Evolutionary conservation across 1,284 basidiomycete species (phyloP).

Genomic region (Puccinia coronata): DNA sequence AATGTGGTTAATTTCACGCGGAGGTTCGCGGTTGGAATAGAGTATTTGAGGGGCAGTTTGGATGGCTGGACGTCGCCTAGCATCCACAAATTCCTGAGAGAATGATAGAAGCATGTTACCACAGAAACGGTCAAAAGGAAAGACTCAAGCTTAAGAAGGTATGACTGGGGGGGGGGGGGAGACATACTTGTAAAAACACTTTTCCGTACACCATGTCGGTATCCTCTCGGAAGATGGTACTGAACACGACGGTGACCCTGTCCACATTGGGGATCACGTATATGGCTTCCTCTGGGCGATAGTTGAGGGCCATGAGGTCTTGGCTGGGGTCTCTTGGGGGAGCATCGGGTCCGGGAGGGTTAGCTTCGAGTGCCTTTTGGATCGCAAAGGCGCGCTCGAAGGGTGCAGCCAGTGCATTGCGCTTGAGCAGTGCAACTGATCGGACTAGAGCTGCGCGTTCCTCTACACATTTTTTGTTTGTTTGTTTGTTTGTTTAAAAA

Average conservation of each 20-base stretch:
- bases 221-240: conserved; percentile 94
- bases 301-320: conserved; percentile 88
- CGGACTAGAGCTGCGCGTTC: conserved; percentile 75
- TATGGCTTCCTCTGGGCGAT: conserved; percentile 89
- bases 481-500: background rate
- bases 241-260: conserved; percentile 97
- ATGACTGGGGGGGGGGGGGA: no score
- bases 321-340: conserved; percentile 64
- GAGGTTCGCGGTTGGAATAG: conserved; percentile 94
- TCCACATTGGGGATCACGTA: conserved; percentile 90
- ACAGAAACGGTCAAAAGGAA: no score
- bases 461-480: conserved; percentile 63
- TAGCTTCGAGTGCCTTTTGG: conserved; percentile 80
- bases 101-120: background rate
- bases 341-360: conserved; percentile 63
- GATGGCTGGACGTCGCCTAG: conserved; percentile 83
- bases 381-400: conserved; percentile 85
- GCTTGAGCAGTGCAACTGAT: conserved; percentile 82
- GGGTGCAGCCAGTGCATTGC: conserved; percentile 90
- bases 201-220: conserved; percentile 96
- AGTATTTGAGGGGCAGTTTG: conserved; percentile 97
- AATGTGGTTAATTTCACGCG: conserved; percentile 87
- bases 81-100: conserved; percentile 93
- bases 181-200: conserved; percentile 86
- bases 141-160: no score